Conservation (phyloP, 495 filamentous ascomycete genomes). For the Daldinia caldariorum region DNA sequence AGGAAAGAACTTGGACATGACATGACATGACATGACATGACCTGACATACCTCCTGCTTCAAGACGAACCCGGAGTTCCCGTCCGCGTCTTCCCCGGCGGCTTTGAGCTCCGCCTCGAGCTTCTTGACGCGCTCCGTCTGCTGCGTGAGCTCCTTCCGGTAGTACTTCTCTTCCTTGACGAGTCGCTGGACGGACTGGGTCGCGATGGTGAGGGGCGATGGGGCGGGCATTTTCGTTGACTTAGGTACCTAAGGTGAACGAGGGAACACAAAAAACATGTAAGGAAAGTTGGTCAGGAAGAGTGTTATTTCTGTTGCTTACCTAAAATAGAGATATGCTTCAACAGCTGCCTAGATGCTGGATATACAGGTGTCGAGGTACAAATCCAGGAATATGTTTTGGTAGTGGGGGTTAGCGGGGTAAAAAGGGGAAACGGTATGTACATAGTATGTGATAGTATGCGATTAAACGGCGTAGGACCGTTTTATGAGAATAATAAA, state of each 20-base stretch:
- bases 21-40: too few relatives aligned
- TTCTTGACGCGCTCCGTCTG: conserved; percentile 78
- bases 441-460: conserved; percentile 8
- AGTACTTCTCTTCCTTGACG: conserved; percentile 89
- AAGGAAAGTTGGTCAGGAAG: background rate
- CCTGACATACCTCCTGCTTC: conserved; percentile 80
- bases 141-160: conserved; percentile 80
- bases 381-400: conserved; percentile 45
- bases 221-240: conserved; percentile 69
- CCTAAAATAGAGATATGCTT: conserved; percentile 16
- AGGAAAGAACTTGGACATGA: too few relatives aligned
- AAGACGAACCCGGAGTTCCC: conserved; percentile 75
- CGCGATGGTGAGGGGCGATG: conserved; percentile 75
- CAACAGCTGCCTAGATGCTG: conserved; percentile 36
- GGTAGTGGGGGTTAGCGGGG: conserved; percentile 48
- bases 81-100: conserved; percentile 57
- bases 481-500: background rate
- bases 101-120: conserved; percentile 63
- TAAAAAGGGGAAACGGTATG: conserved; percentile 16
- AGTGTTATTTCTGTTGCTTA: conserved; percentile 4
- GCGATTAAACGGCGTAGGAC: conserved; percentile 9
- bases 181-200: conserved; percentile 80
- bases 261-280: background rate
- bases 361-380: conserved; percentile 2
- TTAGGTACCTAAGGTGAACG: background rate